Evolutionary conservation across 768 basidiomycete genomes (phyloP).

Genomic region (Phylloporus arenicola): DNA sequence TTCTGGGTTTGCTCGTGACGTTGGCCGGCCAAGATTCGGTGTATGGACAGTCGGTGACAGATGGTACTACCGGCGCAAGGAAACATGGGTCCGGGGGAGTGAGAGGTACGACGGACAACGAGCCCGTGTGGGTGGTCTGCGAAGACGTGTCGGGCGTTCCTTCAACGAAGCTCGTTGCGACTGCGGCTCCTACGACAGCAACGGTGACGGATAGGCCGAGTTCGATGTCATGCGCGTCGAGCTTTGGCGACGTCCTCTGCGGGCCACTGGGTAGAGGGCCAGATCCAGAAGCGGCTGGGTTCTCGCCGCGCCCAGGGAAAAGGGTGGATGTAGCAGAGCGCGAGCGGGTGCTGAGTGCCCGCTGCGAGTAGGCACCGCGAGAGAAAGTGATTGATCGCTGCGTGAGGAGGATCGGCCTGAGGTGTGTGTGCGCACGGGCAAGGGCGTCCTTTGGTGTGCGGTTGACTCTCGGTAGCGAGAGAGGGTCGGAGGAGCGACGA

Average conservation of each 20-base stretch:
- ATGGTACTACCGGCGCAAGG: constrained; percentile 10
- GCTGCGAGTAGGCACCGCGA: not conserved
- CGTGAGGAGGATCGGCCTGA: constrained; percentile 20
- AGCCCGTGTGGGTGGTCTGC: constrained; percentile 3
- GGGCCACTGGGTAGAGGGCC: not conserved
- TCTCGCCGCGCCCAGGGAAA: not conserved
- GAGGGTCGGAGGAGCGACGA: constrained; percentile 9
- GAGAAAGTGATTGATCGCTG: constrained; percentile 8
- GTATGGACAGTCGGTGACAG: constrained; percentile 20
- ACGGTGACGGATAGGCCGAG: constrained; percentile 11
- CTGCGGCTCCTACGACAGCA: not conserved
- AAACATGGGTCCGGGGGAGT: constrained; percentile 23
- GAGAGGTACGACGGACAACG: constrained; percentile 15
- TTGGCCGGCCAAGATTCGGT: constrained; percentile 17
- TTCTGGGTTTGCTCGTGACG: constrained; percentile 1
- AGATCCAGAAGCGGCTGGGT: not conserved
- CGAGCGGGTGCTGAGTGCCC: constrained; percentile 1
- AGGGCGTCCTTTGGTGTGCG: constrained; percentile 7
- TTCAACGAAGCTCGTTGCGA: not conserved
- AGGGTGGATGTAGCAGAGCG: constrained; percentile 15
- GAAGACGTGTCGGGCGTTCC: constrained; percentile 11
- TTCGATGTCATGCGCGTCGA: constrained; percentile 11
- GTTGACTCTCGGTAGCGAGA: constrained; percentile 5
- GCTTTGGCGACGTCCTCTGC: constrained; percentile 18
- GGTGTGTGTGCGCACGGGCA: constrained; percentile 8